Percentiles rank a stretch among this genome's conserved stretches.
These are phyloP conservation scores for Rhizopogon vulgaris DNA, from an alignment of 768 basidiomycete species.

Conservation along the genomic window DNA sequence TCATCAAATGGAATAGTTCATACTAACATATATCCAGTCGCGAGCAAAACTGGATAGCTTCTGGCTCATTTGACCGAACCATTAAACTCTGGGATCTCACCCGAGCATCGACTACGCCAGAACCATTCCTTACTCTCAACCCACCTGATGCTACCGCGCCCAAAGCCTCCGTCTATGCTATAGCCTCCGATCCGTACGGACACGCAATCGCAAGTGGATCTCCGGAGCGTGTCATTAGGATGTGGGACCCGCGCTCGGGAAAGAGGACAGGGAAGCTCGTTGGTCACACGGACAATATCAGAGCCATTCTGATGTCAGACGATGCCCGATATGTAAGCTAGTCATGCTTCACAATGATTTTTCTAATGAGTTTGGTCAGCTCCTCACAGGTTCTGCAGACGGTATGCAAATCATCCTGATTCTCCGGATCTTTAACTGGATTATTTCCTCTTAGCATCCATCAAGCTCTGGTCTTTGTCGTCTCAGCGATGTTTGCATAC, in stretches of 20 bases:
- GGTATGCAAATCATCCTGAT: constrained; percentile 24
- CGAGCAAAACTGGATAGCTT: constrained; percentile 82
- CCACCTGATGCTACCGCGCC: constrained; percentile 61
- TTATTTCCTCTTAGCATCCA: constrained; percentile 43
- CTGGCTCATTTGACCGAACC: constrained; percentile 90
- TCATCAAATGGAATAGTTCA: neutral
- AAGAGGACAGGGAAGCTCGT: constrained; percentile 81
- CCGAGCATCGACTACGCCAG: constrained; percentile 31
- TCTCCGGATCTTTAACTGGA: constrained; percentile 7
- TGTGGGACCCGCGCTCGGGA: constrained; percentile 91
- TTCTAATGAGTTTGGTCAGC: constrained; percentile 28
- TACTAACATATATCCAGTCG: constrained; percentile 39
- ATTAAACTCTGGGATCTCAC: constrained; percentile 92
- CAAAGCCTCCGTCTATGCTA: constrained; percentile 72
- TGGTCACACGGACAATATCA: constrained; percentile 96
- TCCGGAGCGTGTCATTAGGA: constrained; percentile 82
- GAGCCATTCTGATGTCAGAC: constrained; percentile 82
- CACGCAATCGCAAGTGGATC: constrained; percentile 82
- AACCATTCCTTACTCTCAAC: constrained; percentile 58
- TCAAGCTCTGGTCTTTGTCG: constrained; percentile 91
- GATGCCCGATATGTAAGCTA: constrained; percentile 84
- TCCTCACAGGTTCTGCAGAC: constrained; percentile 84
- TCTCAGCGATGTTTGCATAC: constrained; percentile 92
- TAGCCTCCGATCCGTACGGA: constrained; percentile 76
- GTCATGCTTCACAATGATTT: neutral